Percentiles rank a stretch among this genome's conserved stretches.
Conservation (phyloP, 495 filamentous ascomycete genomes). For the Penicillium arizonense region DNA sequence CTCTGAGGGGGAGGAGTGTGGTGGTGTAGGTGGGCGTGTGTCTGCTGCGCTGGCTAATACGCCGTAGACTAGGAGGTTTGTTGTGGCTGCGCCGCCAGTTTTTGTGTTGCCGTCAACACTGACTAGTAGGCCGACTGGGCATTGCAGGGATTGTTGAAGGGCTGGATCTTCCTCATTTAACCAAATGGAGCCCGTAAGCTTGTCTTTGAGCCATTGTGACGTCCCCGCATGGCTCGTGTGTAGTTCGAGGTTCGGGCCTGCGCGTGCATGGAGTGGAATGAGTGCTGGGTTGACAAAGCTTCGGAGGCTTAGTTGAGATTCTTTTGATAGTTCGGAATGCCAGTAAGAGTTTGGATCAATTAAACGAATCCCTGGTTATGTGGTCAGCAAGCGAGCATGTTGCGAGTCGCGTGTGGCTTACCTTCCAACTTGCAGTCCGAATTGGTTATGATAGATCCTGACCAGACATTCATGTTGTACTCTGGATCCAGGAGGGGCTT, state of each 20-base stretch:
- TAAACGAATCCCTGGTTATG: constrained; percentile 34
- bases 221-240: constrained; percentile 37
- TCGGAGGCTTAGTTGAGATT: constrained; percentile 37
- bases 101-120: constrained; percentile 25
- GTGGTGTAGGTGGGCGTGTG: constrained; percentile 45
- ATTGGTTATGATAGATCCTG: constrained; percentile 31
- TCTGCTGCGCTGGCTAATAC: constrained; percentile 32
- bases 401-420: constrained; percentile 16
- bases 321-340: constrained; percentile 38
- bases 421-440: constrained; percentile 34
- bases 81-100: constrained; percentile 27
- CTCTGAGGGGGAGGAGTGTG: constrained; percentile 41
- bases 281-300: constrained; percentile 46
- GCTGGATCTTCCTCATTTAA: constrained; percentile 34
- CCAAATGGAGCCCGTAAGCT: constrained; percentile 33
- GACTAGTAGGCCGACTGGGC: constrained; percentile 42
- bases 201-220: constrained; percentile 42
- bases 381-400: constrained; percentile 14
- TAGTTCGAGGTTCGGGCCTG: constrained; percentile 50
- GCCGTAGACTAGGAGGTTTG: constrained; percentile 58
- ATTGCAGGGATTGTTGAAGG: constrained; percentile 34
- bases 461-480: constrained; percentile 41
- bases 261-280: constrained; percentile 49
- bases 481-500: not conserved
- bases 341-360: constrained; percentile 36